Conservation (phyloP, 768 basidiomycete genomes). For the Kwoniella bestiolae region DNA sequence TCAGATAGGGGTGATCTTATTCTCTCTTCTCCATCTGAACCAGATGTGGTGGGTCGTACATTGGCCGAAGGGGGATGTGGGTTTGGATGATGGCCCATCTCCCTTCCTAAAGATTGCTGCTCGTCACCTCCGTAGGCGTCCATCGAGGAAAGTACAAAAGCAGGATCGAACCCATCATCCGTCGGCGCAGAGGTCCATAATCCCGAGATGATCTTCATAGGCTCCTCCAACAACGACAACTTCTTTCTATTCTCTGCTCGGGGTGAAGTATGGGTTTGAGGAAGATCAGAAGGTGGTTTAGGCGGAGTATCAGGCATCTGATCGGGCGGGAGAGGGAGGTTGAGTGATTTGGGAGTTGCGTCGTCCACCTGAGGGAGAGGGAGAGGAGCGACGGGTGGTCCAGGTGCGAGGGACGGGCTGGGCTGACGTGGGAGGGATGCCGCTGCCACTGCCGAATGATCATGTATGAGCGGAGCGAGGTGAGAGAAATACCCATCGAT, state of each 20-base stretch:
- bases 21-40: not conserved
- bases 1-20: constrained; percentile 19
- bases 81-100: not conserved
- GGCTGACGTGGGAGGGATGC: not conserved
- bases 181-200: constrained; percentile 22
- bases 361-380: constrained; percentile 25
- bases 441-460: not conserved
- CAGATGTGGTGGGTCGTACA: not conserved
- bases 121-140: constrained; percentile 23
- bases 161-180: constrained; percentile 37
- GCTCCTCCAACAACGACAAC: constrained; percentile 33
- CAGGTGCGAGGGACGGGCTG: constrained; percentile 11
- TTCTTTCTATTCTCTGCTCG: constrained; percentile 22
- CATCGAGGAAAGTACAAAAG: constrained; percentile 33
- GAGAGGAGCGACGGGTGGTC: constrained; percentile 33
- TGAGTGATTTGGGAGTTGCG: constrained; percentile 4
- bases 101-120: not conserved
- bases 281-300: not conserved
- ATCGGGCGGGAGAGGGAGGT: constrained; percentile 41
- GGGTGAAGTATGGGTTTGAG: constrained; percentile 5
- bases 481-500: constrained; percentile 23
- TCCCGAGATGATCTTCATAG: constrained; percentile 34
- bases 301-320: constrained; percentile 42
- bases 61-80: not conserved
- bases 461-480: constrained; percentile 5